Conservation (phyloP, 305 asterid species). For the Caryopteris hybrid region DNA sequence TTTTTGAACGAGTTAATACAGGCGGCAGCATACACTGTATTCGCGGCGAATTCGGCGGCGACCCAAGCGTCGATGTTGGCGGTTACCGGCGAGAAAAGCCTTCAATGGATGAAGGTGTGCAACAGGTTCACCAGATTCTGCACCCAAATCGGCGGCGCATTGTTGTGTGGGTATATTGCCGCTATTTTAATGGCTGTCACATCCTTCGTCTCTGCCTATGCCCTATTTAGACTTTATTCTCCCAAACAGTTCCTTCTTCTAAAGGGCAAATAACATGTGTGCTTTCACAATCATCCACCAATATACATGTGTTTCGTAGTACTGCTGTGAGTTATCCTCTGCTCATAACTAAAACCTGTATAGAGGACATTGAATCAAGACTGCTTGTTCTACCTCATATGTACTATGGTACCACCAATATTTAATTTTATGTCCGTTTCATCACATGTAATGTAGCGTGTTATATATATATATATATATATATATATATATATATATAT, state of each 20-base stretch:
- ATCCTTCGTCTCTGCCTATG: conserved; percentile 50
- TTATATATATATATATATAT: too few species aligned
- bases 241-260: conserved; percentile 44
- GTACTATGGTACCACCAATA: too few species aligned
- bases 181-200: conserved; percentile 32
- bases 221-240: conserved; percentile 55
- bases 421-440: too few species aligned
- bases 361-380: too few species aligned
- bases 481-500: too few species aligned
- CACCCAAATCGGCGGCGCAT: conserved; percentile 50
- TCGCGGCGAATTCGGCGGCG: conserved; percentile 51
- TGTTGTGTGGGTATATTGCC: conserved; percentile 40
- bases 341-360: too few species aligned
- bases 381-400: too few species aligned
- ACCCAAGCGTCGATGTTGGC: conserved; percentile 46
- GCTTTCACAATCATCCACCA: too few species aligned
- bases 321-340: too few species aligned
- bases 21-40: conserved; percentile 51
- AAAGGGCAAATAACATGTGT: conserved; percentile 22
- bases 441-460: too few species aligned
- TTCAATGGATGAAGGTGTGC: conserved; percentile 75
- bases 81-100: conserved; percentile 40
- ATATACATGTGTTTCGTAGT: too few species aligned
- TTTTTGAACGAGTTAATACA: too few species aligned
- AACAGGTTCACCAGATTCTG: conserved; percentile 54